Conservation (phyloP, 1,139 yeast genomes). For the Yamadazyma sp. region DNA sequence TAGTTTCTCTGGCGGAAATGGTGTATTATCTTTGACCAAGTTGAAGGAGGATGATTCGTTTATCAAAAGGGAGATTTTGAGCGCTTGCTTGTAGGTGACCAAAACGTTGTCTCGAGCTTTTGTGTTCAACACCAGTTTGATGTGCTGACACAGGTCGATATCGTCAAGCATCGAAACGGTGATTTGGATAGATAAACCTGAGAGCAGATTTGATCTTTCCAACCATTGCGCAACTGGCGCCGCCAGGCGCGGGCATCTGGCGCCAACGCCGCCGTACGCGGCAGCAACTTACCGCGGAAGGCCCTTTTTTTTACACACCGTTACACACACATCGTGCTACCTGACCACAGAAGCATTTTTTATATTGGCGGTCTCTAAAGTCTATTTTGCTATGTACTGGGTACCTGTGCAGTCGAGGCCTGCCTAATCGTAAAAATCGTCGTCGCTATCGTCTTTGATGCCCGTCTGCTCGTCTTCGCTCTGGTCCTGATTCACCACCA, state of each 20-base stretch:
- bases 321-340: too few relatives aligned
- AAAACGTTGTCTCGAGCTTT: constrained; percentile 56
- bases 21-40: constrained; percentile 33
- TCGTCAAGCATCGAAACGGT: constrained; percentile 16
- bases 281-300: too few relatives aligned
- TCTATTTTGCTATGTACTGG: too few relatives aligned
- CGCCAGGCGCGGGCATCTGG: too few relatives aligned
- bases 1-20: constrained; percentile 30
- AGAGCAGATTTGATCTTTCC: not conserved
- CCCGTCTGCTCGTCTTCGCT: constrained; percentile 56
- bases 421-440: constrained; percentile 46
- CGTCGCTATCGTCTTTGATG: constrained; percentile 37
- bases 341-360: too few relatives aligned
- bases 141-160: constrained; percentile 51
- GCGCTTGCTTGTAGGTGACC: constrained; percentile 59
- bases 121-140: constrained; percentile 52
- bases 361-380: too few relatives aligned
- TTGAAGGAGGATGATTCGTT: constrained; percentile 21
- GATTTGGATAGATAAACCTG: not conserved
- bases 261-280: too few relatives aligned
- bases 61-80: constrained; percentile 43
- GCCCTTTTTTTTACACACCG: too few relatives aligned
- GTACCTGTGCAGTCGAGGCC: too few relatives aligned
- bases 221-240: too few relatives aligned
- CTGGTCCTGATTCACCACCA: constrained; percentile 62